Conservation (phyloP, 805 yeast species). For the Starmera pachycereana region DNA sequence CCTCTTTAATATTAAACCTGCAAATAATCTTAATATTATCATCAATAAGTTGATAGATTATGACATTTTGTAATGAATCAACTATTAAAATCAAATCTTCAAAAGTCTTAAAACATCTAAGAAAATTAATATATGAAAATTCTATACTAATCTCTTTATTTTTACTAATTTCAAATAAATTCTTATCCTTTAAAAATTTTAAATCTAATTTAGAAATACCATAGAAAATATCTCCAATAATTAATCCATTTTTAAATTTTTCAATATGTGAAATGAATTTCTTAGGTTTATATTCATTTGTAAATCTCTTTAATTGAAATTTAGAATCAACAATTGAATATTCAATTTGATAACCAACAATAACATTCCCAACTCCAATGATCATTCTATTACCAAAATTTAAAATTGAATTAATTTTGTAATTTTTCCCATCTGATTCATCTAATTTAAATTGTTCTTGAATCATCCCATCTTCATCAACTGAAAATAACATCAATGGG, state of each 20-base stretch:
- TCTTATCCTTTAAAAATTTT: constrained; percentile 3
- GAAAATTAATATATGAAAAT: constrained; percentile 1
- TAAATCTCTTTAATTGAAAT: constrained; percentile 17
- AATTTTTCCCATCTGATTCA: constrained; percentile 11
- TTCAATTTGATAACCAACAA: constrained; percentile 21
- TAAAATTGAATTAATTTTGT: constrained; percentile 16
- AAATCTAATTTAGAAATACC: constrained; percentile 6
- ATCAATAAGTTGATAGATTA: constrained; percentile 1
- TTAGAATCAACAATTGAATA: constrained; percentile 25
- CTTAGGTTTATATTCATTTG: constrained; percentile 11
- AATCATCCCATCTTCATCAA: constrained; percentile 25
- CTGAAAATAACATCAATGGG: constrained; percentile 23
- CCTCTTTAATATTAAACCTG: too few relatives aligned
- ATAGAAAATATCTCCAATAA: constrained; percentile 12
- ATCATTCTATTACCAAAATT: constrained; percentile 20
- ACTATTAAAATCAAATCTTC: constrained; percentile 4
- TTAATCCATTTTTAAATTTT: constrained; percentile 12
- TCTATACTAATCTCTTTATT: constrained; percentile 3
- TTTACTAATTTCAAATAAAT: not conserved
- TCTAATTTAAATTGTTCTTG: constrained; percentile 16
- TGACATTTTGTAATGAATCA: constrained; percentile 11
- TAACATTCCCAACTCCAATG: constrained; percentile 22
- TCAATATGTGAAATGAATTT: constrained; percentile 8
- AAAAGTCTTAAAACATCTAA: constrained; percentile 9
- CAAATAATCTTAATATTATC: not conserved